phyloP scores from a whole-genome alignment of 2,329 filamentous ascomycete species.

The Geoglossum cookeanum region DNA sequence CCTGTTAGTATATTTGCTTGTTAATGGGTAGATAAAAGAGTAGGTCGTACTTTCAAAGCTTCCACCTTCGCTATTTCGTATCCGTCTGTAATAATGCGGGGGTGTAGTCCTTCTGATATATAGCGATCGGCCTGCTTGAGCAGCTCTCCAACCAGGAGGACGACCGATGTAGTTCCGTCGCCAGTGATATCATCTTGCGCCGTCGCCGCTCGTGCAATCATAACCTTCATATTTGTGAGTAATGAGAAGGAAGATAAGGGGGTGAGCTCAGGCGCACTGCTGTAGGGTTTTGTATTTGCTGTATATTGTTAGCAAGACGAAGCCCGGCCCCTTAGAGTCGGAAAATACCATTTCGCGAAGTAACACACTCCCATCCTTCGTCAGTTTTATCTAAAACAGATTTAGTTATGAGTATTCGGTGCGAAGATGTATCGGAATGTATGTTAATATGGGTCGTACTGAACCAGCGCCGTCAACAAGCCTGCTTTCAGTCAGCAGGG shows the following conservation, averaged over 20 bases:
- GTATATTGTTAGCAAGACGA: conserved; percentile 1
- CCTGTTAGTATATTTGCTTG: conserved; percentile 2
- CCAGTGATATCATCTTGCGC: conserved; percentile 97
- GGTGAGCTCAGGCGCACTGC: conserved; percentile 37
- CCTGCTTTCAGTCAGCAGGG: conserved; percentile 24
- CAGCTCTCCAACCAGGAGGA: conserved; percentile 86
- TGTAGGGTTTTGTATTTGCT: conserved; percentile 95
- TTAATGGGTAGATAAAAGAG: conserved; percentile 5
- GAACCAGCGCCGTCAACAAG: conserved; percentile 44
- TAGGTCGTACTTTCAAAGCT: conserved; percentile 49
- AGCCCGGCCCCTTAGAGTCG: not conserved
- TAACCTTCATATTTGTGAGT: conserved; percentile 25
- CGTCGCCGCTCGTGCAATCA: conserved; percentile 67
- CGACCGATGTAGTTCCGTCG: conserved; percentile 92
- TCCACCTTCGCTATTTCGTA: conserved; percentile 95
- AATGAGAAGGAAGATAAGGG: conserved; percentile 2
- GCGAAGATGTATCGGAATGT: conserved; percentile 6
- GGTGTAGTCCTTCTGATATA: conserved; percentile 92
- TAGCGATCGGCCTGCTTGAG: conserved; percentile 94
- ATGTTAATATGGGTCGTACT: conserved; percentile 18
- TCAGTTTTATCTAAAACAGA: conserved; percentile 72
- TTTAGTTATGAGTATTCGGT: not conserved
- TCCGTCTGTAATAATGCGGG: conserved; percentile 88
- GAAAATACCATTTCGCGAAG: conserved; percentile 42
- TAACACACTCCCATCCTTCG: conserved; percentile 90